Evolutionary conservation across 352 stramenopile species (phyloP).

Genomic region (Phytophthora chlamydospora): DNA sequence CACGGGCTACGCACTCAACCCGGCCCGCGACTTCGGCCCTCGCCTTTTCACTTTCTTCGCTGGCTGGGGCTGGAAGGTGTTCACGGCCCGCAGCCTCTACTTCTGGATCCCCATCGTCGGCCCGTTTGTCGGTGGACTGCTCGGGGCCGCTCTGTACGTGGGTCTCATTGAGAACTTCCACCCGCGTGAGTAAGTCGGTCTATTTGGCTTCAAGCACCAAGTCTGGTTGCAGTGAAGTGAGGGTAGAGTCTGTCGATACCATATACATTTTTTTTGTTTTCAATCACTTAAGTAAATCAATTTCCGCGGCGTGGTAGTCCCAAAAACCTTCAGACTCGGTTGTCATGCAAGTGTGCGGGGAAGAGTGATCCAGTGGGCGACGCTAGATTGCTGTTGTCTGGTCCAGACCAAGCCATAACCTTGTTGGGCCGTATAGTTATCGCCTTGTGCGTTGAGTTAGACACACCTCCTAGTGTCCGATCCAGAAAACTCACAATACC

Average conservation of each 20-base stretch:
- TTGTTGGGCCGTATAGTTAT: neutral
- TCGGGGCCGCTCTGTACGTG: slow-evolving; percentile 41
- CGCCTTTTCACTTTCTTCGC: slow-evolving; percentile 50
- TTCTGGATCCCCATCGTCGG: slow-evolving; percentile 53
- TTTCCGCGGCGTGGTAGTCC: too few relatives aligned
- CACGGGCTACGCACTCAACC: slow-evolving; percentile 50
- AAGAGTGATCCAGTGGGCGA: neutral
- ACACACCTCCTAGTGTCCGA: slow-evolving; percentile 7
- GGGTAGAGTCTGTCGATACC: neutral
- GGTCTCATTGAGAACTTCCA: slow-evolving; percentile 43
- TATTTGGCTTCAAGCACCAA: neutral
- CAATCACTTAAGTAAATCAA: neutral
- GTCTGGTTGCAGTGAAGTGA: neutral
- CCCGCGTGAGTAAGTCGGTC: slow-evolving; percentile 28
- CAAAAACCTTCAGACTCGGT: neutral
- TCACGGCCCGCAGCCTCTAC: slow-evolving; percentile 35
- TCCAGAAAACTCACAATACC: slow-evolving; percentile 2
- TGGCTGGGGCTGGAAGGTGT: slow-evolving; percentile 50
- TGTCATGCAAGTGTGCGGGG: neutral
- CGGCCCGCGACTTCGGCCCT: slow-evolving; percentile 51
- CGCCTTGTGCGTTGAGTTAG: neutral
- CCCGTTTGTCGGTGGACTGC: slow-evolving; percentile 39
- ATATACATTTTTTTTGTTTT: neutral
- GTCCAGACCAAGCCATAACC: neutral
- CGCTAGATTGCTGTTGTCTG: neutral